phyloP scores from a whole-genome alignment of 805 yeast genomes.

The Starmerella riodocensis region DNA sequence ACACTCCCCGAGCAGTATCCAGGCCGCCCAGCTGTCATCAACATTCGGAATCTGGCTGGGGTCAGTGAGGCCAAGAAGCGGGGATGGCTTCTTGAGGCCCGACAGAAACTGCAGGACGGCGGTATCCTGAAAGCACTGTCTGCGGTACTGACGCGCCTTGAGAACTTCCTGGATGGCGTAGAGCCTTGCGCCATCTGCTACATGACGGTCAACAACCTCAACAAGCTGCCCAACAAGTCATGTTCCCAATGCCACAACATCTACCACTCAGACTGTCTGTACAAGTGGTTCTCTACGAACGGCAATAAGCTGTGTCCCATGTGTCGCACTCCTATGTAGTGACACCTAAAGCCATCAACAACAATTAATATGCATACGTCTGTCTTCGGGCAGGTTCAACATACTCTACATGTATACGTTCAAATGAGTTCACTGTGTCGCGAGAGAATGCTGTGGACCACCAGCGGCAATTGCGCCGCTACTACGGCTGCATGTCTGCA shows the following conservation, averaged over 20 bases:
- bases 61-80: slow-evolving; percentile 88
- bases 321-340: slow-evolving; percentile 45
- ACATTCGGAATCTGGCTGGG: slow-evolving; percentile 73
- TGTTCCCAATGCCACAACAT: slow-evolving; percentile 87
- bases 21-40: slow-evolving; percentile 42
- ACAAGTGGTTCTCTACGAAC: slow-evolving; percentile 94
- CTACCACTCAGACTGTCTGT: slow-evolving; percentile 90
- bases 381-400: no score
- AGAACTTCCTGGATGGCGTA: slow-evolving; percentile 74
- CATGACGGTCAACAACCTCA: slow-evolving; percentile 78
- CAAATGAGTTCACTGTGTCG: no score
- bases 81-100: slow-evolving; percentile 88
- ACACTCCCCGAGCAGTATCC: slow-evolving; percentile 68
- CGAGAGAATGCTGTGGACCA: no score
- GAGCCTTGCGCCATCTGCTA: slow-evolving; percentile 97
- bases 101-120: slow-evolving; percentile 48
- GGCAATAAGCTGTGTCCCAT: slow-evolving; percentile 88
- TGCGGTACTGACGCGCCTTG: slow-evolving; percentile 57
- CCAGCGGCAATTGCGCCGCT: no score
- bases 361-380: no score
- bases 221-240: slow-evolving; percentile 73
- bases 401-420: no score
- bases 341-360: no score
- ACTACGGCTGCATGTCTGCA: no score
- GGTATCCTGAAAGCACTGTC: slow-evolving; percentile 45